Evolutionary conservation across 768 basidiomycete species (phyloP).

Genomic region (Suillus sp.): DNA sequence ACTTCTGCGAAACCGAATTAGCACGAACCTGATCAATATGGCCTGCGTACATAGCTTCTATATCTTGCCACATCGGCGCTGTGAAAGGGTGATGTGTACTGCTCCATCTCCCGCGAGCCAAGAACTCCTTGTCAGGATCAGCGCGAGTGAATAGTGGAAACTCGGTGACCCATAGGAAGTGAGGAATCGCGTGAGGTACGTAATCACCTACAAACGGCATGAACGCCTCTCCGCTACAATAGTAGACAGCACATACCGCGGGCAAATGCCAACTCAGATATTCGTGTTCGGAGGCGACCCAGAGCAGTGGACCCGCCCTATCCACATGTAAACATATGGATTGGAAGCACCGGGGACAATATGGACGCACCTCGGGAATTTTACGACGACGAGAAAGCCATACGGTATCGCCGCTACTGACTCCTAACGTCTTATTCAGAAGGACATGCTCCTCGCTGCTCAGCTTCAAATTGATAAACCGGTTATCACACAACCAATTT

Average conservation of each 20-base stretch:
- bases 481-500: constrained; percentile 49
- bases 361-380: constrained; percentile 50
- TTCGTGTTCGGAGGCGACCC: constrained; percentile 65
- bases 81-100: constrained; percentile 97
- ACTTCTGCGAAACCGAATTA: constrained; percentile 1
- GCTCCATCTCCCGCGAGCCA: constrained; percentile 88
- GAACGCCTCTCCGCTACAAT: constrained; percentile 11
- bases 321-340: constrained; percentile 24
- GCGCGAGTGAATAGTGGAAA: constrained; percentile 90
- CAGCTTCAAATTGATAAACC: constrained; percentile 23
- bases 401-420: constrained; percentile 55
- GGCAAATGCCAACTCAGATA: constrained; percentile 66
- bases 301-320: constrained; percentile 88
- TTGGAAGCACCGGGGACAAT: constrained; percentile 9
- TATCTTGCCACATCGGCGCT: constrained; percentile 91
- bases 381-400: constrained; percentile 58
- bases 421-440: constrained; percentile 44
- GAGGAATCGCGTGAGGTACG: constrained; percentile 56
- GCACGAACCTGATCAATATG: constrained; percentile 55
- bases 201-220: constrained; percentile 51
- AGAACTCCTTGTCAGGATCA: constrained; percentile 84
- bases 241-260: constrained; percentile 49
- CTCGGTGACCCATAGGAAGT: constrained; percentile 95
- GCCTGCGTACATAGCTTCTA: constrained; percentile 73
- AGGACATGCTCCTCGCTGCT: constrained; percentile 30